Evolutionary conservation across 2,329 filamentous ascomycete species (phyloP), one percentile per base, ranked within the genome.

Genomic region (Paecilomyces variotii): DNA sequence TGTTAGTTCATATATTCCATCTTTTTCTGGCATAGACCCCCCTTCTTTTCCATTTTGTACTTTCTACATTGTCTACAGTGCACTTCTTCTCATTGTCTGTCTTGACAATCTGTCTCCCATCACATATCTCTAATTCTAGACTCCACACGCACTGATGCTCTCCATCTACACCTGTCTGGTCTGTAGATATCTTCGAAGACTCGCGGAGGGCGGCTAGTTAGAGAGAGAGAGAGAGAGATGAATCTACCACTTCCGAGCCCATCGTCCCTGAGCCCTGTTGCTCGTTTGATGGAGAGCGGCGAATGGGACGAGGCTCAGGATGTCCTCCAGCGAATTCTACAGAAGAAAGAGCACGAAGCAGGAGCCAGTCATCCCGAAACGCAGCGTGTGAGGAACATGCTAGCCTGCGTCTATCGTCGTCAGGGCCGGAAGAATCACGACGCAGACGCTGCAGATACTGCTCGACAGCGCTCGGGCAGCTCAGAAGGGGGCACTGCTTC

Each of bases 241-340:
- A 61, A 57, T 55, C 59, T 61, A 55, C 57, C 59, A 56, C 57
- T 49, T 59, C 60, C 53, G 39, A 51, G 54, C 28, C 60, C 60
- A 7, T 35, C 56, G 30, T 57, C 56, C 34, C 49, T 55, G 49
- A 57, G 55, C 27, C 57, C 59, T 45, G 59, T 61, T 56, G 60
- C 59, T 55, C 34, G 55, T 35, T 55, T 61, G 12, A 56, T 61
- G 24, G 30, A 61, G 34, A 52, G 35, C 19, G 30, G 32, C 12
- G 57, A 57, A 45, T 61, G 60, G 60, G 51, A 56, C n/a, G 60
- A 61, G 6, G 60, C 60, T 34, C 57, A 61, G 35, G 53, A 10
- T n/a, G 27, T 61, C 28, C 50, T 61, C 9, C 12, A 57, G 26
- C 57, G 53, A 26, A 54, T 56, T 35, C 53, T 61, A 6, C 32